Base-by-base conservation (phyloP, 768 basidiomycete species). In the Tricholoma matsutake region DNA sequence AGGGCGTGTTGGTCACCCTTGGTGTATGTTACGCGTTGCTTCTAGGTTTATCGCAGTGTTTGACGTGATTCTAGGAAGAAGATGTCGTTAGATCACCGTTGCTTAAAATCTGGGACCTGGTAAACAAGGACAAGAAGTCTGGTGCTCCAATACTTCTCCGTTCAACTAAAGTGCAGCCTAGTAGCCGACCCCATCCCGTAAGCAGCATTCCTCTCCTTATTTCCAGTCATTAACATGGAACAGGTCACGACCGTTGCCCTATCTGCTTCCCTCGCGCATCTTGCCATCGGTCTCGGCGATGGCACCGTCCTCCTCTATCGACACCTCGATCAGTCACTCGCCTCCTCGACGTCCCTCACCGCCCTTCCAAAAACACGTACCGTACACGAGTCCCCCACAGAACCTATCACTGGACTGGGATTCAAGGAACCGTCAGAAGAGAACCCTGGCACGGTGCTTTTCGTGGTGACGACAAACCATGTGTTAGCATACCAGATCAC, bases 231-330 rank as follows among this genome's bases (percentile, higher is more conserved):
- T 63, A 59, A 47, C 49, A 34, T 61, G 61, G 34, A 47, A 22
- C 47, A 91, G 85, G 86, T 96, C 10, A 87, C 92, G 2, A 84
- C 89, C 1, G 78, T 97, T 43, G 92, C 95, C 0, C 77, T 95
- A 20, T 91, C 96, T 0, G 76, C 85, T 6, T 82, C 83, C 16
- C 79, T 97, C 3, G 85, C 91, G 0, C 92, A 95, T 71, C 85
- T 99, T 25, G 89, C 96, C 6, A 84, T 98, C 41, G 97, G 96
- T 13, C 83, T 98, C n/a, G 94, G 88, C 6, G 96, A 98, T 68
- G 97, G 97, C 25, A 92, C 92, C 0, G 96, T 97, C 14, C 81
- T 98, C 8, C 80, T 97, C 14, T 96, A 93, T 71, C 86, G 93
- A 6, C 93, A 98, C 69, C 79, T 98, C 18, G 89, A 96, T 71